phyloP scores from a whole-genome alignment of 1,284 basidiomycete species.

The Ustilago crameri region DNA sequence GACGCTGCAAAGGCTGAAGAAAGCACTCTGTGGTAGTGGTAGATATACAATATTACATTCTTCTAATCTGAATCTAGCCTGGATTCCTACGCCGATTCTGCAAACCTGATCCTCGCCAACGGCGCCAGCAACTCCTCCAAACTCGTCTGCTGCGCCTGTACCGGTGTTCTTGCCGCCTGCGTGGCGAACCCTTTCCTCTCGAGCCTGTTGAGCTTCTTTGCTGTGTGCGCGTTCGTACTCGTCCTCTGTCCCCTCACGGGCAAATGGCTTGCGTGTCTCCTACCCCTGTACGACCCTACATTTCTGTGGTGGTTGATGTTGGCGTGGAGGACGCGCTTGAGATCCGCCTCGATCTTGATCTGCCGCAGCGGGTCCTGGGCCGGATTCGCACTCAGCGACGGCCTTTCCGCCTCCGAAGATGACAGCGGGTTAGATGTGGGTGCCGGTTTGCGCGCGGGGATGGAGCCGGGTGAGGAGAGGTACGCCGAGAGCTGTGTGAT shows the following conservation, averaged over 20 bases:
- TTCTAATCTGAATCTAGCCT: no score
- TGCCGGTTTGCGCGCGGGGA: conserved; percentile 73
- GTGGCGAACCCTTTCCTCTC: conserved; percentile 70
- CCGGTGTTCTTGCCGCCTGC: no score
- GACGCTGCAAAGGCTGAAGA: no score
- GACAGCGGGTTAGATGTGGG: conserved; percentile 7
- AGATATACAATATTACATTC: no score
- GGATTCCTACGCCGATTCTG: conserved; percentile 1
- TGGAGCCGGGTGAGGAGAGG: conserved; percentile 80
- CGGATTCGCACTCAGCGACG: conserved; percentile 50
- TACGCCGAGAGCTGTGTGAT: conserved; percentile 85
- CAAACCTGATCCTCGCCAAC: conserved; percentile 35
- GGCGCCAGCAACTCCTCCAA: conserved; percentile 37
- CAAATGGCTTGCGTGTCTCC: conserved; percentile 85
- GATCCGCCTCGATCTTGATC: conserved; percentile 83
- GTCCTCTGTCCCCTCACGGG: conserved; percentile 92
- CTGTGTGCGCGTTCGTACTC: conserved; percentile 84
- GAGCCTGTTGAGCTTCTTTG: conserved; percentile 82
- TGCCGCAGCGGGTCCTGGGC: conserved; percentile 73
- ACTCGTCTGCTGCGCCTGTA: no score
- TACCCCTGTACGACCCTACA: conserved; percentile 87
- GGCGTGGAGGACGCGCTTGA: conserved; percentile 80
- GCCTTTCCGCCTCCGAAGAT: conserved; percentile 14
- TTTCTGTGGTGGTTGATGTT: conserved; percentile 89
- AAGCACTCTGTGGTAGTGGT: no score